These are phyloP conservation scores for Saccharomycopsis sp. DNA, from an alignment of 805 yeast genomes.

Conservation along the genomic window DNA sequence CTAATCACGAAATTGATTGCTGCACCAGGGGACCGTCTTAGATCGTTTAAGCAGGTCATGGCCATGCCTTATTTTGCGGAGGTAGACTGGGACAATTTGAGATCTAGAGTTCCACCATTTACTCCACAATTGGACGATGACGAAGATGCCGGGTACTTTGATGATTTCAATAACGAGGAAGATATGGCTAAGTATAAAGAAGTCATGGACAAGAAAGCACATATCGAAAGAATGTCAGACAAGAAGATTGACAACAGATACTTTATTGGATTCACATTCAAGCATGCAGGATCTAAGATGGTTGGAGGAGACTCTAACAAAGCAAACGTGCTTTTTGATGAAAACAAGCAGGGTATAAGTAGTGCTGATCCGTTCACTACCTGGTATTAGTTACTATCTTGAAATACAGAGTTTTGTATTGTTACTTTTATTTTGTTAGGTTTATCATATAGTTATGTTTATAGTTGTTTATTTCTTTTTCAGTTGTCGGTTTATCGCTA, in stretches of 20 bases:
- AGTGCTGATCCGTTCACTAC: slow-evolving; percentile 21
- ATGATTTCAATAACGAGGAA: slow-evolving; percentile 91
- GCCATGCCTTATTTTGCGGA: slow-evolving; percentile 78
- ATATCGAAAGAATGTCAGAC: slow-evolving; percentile 74
- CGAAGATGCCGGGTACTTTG: slow-evolving; percentile 97
- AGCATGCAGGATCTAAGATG: slow-evolving; percentile 49
- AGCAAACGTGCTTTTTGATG: neutral
- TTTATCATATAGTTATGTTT: neutral
- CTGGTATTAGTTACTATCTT: slow-evolving; percentile 16
- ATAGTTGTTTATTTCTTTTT: neutral
- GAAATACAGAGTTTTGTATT: neutral
- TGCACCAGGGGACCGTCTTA: slow-evolving; percentile 65
- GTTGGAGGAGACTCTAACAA: slow-evolving; percentile 10
- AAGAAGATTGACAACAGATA: slow-evolving; percentile 56
- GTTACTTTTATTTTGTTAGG: neutral
- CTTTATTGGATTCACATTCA: slow-evolving; percentile 93
- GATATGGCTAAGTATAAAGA: slow-evolving; percentile 98
- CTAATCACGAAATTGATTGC: slow-evolving; percentile 74
- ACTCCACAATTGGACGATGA: slow-evolving; percentile 95
- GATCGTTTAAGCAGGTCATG: slow-evolving; percentile 75
- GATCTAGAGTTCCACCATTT: slow-evolving; percentile 81
- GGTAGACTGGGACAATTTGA: slow-evolving; percentile 66
- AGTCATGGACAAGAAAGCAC: slow-evolving; percentile 86
- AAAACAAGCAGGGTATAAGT: neutral
- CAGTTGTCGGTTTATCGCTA: neutral